These are phyloP conservation scores for Apiotrichum gracile DNA, from an alignment of 1,284 basidiomycete species.

Conservation along the genomic window DNA sequence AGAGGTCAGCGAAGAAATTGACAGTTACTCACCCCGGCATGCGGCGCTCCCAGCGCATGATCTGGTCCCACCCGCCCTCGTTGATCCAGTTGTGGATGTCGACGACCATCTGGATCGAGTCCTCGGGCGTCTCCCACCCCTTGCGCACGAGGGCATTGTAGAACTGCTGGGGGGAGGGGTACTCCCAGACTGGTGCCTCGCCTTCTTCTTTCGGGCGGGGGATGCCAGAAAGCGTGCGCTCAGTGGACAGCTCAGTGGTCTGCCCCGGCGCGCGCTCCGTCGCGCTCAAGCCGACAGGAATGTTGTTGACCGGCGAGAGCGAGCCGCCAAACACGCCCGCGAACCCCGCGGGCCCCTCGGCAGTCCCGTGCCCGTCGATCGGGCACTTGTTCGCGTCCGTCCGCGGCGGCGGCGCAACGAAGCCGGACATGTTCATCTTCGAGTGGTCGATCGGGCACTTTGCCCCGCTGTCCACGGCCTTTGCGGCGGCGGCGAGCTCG, in stretches of 20 bases:
- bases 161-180: slow-evolving; percentile 97
- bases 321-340: slow-evolving; percentile 11
- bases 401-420: neutral
- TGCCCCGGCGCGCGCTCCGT: slow-evolving; percentile 45
- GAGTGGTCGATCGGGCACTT: slow-evolving; percentile 19
- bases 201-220: slow-evolving; percentile 57
- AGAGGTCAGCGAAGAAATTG: neutral
- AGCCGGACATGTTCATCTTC: slow-evolving; percentile 1
- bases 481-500: neutral
- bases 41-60: slow-evolving; percentile 84
- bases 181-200: slow-evolving; percentile 68
- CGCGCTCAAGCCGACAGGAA: slow-evolving; percentile 64
- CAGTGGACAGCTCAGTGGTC: slow-evolving; percentile 60
- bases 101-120: slow-evolving; percentile 94
- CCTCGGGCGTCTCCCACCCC: slow-evolving; percentile 96
- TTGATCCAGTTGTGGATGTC: slow-evolving; percentile 98
- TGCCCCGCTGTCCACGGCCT: neutral
- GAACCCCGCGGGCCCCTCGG: neutral
- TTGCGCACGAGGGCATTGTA: slow-evolving; percentile 96
- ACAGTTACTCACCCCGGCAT: slow-evolving; percentile 45
- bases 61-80: slow-evolving; percentile 93
- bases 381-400: slow-evolving; percentile 37
- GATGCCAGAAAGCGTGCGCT: slow-evolving; percentile 75
- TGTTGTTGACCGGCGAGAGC: slow-evolving; percentile 81
- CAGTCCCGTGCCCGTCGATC: slow-evolving; percentile 30